phyloP scores from a whole-genome alignment of 2,329 filamentous ascomycete species.

The Herpotrichia juniperi region DNA sequence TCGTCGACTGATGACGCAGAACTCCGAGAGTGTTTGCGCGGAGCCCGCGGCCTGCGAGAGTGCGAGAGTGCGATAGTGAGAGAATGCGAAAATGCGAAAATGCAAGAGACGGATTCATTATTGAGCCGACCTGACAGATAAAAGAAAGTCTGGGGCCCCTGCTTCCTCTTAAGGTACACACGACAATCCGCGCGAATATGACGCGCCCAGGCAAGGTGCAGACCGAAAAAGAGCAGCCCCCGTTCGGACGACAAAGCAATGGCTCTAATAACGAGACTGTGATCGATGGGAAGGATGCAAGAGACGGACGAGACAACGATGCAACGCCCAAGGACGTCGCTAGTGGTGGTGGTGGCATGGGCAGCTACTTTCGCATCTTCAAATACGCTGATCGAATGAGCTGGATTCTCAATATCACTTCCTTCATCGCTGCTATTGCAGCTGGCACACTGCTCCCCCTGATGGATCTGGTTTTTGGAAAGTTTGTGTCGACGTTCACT shows the following conservation, averaged over 20 bases:
- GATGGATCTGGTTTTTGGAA: slow-evolving; percentile 60
- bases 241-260: background rate
- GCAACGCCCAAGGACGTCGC: slow-evolving; percentile 16
- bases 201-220: slow-evolving; percentile 4
- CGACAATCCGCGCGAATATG: slow-evolving; percentile 10
- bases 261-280: background rate
- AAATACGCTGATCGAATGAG: slow-evolving; percentile 38
- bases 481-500: slow-evolving; percentile 55
- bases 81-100: background rate
- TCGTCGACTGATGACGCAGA: background rate
- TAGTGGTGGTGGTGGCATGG: background rate
- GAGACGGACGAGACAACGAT: slow-evolving; percentile 10
- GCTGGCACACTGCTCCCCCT: slow-evolving; percentile 55
- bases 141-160: no score
- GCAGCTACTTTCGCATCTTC: slow-evolving; percentile 34
- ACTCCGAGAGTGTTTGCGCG: background rate
- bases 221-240: slow-evolving; percentile 12
- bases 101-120: no score
- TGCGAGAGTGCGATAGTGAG: no score
- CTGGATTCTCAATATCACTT: slow-evolving; percentile 38
- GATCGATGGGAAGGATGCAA: background rate
- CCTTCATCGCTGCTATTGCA: slow-evolving; percentile 47
- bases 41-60: background rate
- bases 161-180: no score
- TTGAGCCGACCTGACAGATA: no score